Conservation (phyloP, 192 early-diverging fungal genomes). For the Thamnidium elegans region DNA sequence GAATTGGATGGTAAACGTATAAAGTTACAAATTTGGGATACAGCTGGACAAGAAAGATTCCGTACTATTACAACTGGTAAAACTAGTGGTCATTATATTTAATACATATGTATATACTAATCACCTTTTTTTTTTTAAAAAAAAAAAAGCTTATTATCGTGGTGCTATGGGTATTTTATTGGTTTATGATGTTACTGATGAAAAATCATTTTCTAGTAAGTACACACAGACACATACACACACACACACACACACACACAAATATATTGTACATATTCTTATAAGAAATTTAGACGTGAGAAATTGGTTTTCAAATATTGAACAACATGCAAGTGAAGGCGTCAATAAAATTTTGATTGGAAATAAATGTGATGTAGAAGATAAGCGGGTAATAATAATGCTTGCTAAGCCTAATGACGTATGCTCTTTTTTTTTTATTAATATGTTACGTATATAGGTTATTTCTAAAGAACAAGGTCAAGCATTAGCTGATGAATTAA, state of each 20-base stretch:
- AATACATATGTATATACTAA: background rate
- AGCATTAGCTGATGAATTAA: slow-evolving; percentile 90
- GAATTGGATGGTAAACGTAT: slow-evolving; percentile 98
- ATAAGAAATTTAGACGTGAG: slow-evolving; percentile 72
- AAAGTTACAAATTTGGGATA: slow-evolving; percentile 99
- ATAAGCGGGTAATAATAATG: slow-evolving; percentile 69
- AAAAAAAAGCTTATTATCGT: slow-evolving; percentile 85
- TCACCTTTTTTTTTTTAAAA: slow-evolving; percentile 8
- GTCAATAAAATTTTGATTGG: slow-evolving; percentile 99
- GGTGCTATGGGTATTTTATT: slow-evolving; percentile 99
- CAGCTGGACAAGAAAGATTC: slow-evolving; percentile 98
- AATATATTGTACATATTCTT: too few relatives aligned
- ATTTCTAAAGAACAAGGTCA: slow-evolving; percentile 95
- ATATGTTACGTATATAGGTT: slow-evolving; percentile 51
- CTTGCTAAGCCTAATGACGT: too few relatives aligned
- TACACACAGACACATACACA: background rate
- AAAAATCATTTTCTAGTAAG: slow-evolving; percentile 95
- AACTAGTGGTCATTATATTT: background rate
- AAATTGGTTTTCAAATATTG: slow-evolving; percentile 99
- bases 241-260: too few relatives aligned
- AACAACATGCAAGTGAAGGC: slow-evolving; percentile 98
- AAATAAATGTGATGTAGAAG: slow-evolving; percentile 98
- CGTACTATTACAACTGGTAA: slow-evolving; percentile 96
- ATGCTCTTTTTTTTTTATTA: slow-evolving; percentile 6
- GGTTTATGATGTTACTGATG: slow-evolving; percentile 98